A percentile compares a stretch with the other conserved stretches of the same genome.
Conservation (phyloP, 768 basidiomycete genomes). For the Collybia sordida region DNA sequence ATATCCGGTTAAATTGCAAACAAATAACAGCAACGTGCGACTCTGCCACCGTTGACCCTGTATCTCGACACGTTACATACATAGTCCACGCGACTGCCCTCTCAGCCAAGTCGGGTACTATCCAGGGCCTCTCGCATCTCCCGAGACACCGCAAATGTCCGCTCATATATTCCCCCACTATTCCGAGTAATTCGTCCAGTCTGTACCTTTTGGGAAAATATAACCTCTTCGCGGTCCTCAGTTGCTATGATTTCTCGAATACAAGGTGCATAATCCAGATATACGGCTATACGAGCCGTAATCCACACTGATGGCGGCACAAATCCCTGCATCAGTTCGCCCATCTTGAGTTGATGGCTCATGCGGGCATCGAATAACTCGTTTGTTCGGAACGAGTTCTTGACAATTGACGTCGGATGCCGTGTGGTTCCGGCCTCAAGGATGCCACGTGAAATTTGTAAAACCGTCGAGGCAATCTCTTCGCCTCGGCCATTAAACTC, state of each 20-base stretch:
- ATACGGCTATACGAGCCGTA: conserved; percentile 45
- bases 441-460: conserved; percentile 46
- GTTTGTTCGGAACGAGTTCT: conserved; percentile 31
- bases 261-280: conserved; percentile 71
- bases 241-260: conserved; percentile 60
- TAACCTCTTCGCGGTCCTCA: conserved; percentile 57
- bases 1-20: conserved; percentile 41
- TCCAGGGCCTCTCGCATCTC: conserved; percentile 32
- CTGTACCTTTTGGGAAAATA: conserved; percentile 18
- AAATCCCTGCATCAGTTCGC: conserved; percentile 46
- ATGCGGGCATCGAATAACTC: conserved; percentile 41
- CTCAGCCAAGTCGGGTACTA: conserved; percentile 18
- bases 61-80: conserved; percentile 20
- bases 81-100: conserved; percentile 10
- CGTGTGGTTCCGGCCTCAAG: conserved; percentile 26
- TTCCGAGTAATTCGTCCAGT: conserved; percentile 55
- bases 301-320: conserved; percentile 41
- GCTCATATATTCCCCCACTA: conserved; percentile 44
- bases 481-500: conserved; percentile 43
- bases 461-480: conserved; percentile 48
- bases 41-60: conserved; percentile 16
- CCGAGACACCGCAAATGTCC: conserved; percentile 39
- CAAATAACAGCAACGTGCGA: conserved; percentile 28
- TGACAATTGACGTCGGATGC: conserved; percentile 27
- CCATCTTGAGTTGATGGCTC: conserved; percentile 41